These are phyloP conservation scores for Suillus decipiens DNA, from an alignment of 768 basidiomycete species.

Conservation along the genomic window DNA sequence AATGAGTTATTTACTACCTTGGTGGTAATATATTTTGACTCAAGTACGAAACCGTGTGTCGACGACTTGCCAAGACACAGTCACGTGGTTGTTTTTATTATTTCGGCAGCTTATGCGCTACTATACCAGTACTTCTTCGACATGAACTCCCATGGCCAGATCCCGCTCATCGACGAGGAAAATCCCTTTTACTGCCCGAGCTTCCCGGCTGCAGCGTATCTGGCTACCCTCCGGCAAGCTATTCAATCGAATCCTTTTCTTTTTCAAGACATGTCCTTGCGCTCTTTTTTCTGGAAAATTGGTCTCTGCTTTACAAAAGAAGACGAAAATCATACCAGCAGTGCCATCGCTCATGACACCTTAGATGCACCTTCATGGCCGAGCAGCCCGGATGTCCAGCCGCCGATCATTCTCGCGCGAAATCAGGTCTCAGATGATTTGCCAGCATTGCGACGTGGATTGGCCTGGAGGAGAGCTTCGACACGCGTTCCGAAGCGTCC, in stretches of 20 bases:
- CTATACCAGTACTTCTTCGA: background rate
- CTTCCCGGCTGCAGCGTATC: slow-evolving; percentile 46
- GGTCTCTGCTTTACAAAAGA: background rate
- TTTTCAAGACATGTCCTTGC: slow-evolving; percentile 11
- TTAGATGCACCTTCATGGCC: background rate
- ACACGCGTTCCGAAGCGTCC: background rate
- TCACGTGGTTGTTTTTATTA: too few species aligned
- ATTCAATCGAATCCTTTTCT: slow-evolving; percentile 19
- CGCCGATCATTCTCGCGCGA: slow-evolving; percentile 1
- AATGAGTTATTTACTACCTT: too few species aligned
- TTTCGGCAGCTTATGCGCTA: too few species aligned
- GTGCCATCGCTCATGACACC: background rate
- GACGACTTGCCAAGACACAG: too few species aligned
- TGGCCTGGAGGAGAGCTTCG: slow-evolving; percentile 4
- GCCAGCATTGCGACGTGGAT: background rate
- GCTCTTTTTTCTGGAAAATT: slow-evolving; percentile 13
- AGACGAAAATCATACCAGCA: background rate
- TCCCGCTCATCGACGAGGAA: slow-evolving; percentile 47
- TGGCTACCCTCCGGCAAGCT: slow-evolving; percentile 44
- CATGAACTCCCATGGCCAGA: slow-evolving; percentile 11
- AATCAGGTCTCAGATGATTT: slow-evolving; percentile 18
- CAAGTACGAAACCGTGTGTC: too few species aligned
- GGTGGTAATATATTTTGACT: too few species aligned
- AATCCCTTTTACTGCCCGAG: slow-evolving; percentile 63
- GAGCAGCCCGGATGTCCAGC: slow-evolving; percentile 8